Base-by-base conservation (phyloP, 2,329 filamentous ascomycete species). In the Ophiocordyceps sinensis region DNA sequence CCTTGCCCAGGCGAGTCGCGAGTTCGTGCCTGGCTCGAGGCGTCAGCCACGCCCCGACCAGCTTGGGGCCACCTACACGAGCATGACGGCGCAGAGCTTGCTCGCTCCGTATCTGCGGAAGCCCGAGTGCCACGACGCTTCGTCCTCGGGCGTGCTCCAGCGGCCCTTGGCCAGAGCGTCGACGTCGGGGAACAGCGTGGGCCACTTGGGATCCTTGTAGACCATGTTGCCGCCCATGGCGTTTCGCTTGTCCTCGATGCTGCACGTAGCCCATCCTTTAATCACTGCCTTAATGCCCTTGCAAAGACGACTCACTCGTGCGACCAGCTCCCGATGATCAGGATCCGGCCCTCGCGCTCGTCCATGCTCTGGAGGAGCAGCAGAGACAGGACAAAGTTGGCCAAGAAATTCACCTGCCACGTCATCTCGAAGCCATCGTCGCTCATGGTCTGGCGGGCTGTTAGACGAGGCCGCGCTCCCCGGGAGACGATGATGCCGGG, bases 41-140 rank as follows among this genome's bases (percentile, higher is more conserved):
- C 29, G 29, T 39, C 21, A 39, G 29, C 3, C 29, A n/a, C 15
- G 4, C 6, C 14, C 19, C n/a, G 14, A 19, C 19, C 19, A 19
- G 4, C n/a, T n/a, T n/a, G 19, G 19, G 19, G 19, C 19, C 19
- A 19, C 51, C 49, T 45, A 57, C 51, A 52, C 47, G 48, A 64
- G 51, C 57, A 63, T 62, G 11, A 64, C 49, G 15, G 45, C 49
- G 45, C 54, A 64, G 8, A 64, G 52, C 44, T 63, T 65, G 30
- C 56, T 53, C n/a, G 59, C 61, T 9, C 59, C 62, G 39, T 65
- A 64, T 26, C 62, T 54, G 17, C 60, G 53, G 41, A 47, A 55
- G 10, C 59, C 61, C 28, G 50, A 44, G 4, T 52, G 44, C 9
- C 43, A 41, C 0, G 47, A 44, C 2, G 51, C 36, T 32, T 58